phyloP scores from a whole-genome alignment of 2,329 filamentous ascomycete species.

The Daldinia sp. region DNA sequence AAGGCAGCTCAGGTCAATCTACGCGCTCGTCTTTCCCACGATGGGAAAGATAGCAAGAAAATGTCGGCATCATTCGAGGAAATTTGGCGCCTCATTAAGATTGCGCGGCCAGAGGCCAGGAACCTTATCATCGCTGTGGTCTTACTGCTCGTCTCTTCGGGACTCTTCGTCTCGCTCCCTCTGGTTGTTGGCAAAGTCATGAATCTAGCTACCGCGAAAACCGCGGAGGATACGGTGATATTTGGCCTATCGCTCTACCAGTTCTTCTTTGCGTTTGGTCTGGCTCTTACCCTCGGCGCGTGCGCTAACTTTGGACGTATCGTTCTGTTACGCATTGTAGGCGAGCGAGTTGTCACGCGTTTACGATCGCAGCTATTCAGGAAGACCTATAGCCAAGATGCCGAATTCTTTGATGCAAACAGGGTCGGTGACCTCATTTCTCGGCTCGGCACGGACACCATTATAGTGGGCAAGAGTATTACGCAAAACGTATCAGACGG shows the following conservation, averaged over 20 bases:
- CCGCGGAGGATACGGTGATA: slow-evolving; percentile 74
- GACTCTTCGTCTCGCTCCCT: slow-evolving; percentile 94
- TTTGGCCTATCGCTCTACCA: slow-evolving; percentile 88
- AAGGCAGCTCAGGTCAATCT: slow-evolving; percentile 91
- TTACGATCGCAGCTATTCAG: slow-evolving; percentile 91
- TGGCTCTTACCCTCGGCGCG: slow-evolving; percentile 84
- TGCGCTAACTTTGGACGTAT: slow-evolving; percentile 94
- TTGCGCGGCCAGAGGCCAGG: slow-evolving; percentile 85
- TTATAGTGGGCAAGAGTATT: slow-evolving; percentile 98
- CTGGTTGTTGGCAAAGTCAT: slow-evolving; percentile 97
- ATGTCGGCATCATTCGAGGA: slow-evolving; percentile 77
- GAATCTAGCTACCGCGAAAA: slow-evolving; percentile 82
- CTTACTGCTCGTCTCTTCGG: slow-evolving; percentile 88
- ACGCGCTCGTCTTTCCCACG: slow-evolving; percentile 86
- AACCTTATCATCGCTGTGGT: slow-evolving; percentile 84
- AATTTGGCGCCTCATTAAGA: slow-evolving; percentile 87
- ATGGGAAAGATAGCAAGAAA: slow-evolving; percentile 69
- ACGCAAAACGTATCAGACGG: slow-evolving; percentile 98
- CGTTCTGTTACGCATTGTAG: slow-evolving; percentile 91
- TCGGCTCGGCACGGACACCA: slow-evolving; percentile 92
- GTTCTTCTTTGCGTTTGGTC: slow-evolving; percentile 86
- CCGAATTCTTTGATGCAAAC: slow-evolving; percentile 99
- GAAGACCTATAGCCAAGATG: slow-evolving; percentile 94
- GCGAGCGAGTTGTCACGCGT: slow-evolving; percentile 92
- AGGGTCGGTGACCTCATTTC: slow-evolving; percentile 96